phyloP scores from a whole-genome alignment of 2,329 filamentous ascomycete genomes.

The Xylaria sp. region DNA sequence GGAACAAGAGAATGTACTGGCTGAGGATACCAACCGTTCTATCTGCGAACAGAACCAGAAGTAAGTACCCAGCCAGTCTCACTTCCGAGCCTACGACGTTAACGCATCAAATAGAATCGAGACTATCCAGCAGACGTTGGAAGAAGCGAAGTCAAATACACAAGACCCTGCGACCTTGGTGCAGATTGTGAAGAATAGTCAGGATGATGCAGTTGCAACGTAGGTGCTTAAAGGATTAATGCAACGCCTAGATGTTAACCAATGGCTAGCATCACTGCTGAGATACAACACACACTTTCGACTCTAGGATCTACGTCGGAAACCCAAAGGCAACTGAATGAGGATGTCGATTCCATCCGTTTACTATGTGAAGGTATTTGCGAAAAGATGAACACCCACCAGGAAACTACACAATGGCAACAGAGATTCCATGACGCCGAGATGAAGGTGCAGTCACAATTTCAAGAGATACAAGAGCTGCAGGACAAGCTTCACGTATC shows the following conservation, averaged over 20 bases:
- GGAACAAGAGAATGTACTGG: conserved; percentile 8
- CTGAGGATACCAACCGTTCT: conserved; percentile 10
- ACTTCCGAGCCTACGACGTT: background rate
- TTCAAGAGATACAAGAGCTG: conserved; percentile 15
- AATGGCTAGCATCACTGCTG: conserved; percentile 7
- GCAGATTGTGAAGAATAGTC: conserved; percentile 20
- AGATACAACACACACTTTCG: conserved; percentile 15
- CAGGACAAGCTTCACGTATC: conserved; percentile 20
- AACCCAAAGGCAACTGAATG: conserved; percentile 2
- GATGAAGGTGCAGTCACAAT: conserved; percentile 5
- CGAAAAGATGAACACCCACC: conserved; percentile 1
- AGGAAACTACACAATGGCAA: conserved; percentile 26
- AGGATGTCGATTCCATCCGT: conserved; percentile 13
- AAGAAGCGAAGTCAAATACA: conserved; percentile 12
- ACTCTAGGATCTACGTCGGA: conserved; percentile 3
- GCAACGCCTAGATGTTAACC: background rate
- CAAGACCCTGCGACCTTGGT: conserved; percentile 12
- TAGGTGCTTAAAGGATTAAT: conserved; percentile 14
- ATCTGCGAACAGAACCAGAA: conserved; percentile 25
- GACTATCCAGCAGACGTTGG: conserved; percentile 18
- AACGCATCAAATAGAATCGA: conserved; percentile 27
- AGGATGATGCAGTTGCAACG: conserved; percentile 19
- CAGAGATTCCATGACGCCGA: conserved; percentile 18
- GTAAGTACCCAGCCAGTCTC: conserved; percentile 24
- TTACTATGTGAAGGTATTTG: conserved; percentile 11